These are phyloP conservation scores for Dendryphion nanum DNA, from an alignment of 2,329 filamentous ascomycete species.

Conservation along the genomic window DNA sequence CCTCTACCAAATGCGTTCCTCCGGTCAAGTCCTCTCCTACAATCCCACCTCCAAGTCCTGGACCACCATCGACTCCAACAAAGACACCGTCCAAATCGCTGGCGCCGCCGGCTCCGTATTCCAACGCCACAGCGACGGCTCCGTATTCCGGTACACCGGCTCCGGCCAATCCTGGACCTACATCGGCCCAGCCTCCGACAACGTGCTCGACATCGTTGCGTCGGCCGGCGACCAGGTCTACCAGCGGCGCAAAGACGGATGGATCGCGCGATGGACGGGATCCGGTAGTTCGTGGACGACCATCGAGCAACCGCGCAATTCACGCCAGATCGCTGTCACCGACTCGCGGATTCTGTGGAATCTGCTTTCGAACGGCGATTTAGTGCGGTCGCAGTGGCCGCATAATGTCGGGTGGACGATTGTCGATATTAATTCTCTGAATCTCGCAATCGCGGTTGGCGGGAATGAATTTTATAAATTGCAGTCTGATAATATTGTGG, in stretches of 20 bases:
- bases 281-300: constrained; percentile 17
- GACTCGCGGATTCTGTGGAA: constrained; percentile 27
- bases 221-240: constrained; percentile 26
- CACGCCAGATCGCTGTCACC: constrained; percentile 22
- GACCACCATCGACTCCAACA: constrained; percentile 22
- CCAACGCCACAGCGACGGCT: constrained; percentile 27
- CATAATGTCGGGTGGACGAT: constrained; percentile 20
- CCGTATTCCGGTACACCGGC: constrained; percentile 20
- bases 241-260: constrained; percentile 27
- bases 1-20: constrained; percentile 26
- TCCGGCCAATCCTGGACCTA: constrained; percentile 18
- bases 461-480: constrained; percentile 31
- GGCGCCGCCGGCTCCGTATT: constrained; percentile 22
- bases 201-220: constrained; percentile 26
- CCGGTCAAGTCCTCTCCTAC: constrained; percentile 22
- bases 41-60: constrained; percentile 12
- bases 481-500: constrained; percentile 20
- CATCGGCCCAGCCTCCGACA: constrained; percentile 19
- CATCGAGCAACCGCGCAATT: constrained; percentile 18
- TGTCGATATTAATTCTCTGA: constrained; percentile 22
- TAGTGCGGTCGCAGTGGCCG: constrained; percentile 25
- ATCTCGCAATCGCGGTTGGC: constrained; percentile 22
- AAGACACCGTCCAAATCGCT: constrained; percentile 24
- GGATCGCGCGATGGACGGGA: constrained; percentile 24
- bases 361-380: constrained; percentile 20